Evolutionary conservation across 805 yeast genomes (phyloP).

Genomic region (Metschnikowia kofuensis): DNA sequence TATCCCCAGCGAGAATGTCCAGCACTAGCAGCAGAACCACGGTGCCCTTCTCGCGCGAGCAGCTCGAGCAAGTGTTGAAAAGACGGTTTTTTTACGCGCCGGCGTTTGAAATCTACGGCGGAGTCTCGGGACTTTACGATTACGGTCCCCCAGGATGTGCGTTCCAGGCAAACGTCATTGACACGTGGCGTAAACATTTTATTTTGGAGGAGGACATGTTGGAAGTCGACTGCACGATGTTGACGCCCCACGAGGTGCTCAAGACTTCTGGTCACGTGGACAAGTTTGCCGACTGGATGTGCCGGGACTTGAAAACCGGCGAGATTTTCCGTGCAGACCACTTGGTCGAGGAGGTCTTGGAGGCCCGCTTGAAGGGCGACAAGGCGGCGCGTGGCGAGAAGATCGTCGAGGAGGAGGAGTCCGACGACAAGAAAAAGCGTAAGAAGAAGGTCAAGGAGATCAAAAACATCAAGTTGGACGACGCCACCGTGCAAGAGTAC

Average conservation of each 20-base stretch:
- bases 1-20: constrained; percentile 5
- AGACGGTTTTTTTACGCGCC: constrained; percentile 98
- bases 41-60: constrained; percentile 71
- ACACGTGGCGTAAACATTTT: constrained; percentile 96
- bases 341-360: constrained; percentile 95
- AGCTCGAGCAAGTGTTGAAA: constrained; percentile 84
- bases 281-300: constrained; percentile 99
- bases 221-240: constrained; percentile 97
- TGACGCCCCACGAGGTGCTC: constrained; percentile 95
- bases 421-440: constrained; percentile 68
- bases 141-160: constrained; percentile 99
- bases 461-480: constrained; percentile 88
- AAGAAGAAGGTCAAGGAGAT: constrained; percentile 84
- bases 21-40: constrained; percentile 5
- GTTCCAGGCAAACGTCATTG: constrained; percentile 91
- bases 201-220: constrained; percentile 97
- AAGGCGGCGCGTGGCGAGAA: constrained; percentile 89
- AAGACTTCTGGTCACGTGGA: constrained; percentile 99
- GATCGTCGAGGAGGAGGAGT: constrained; percentile 45
- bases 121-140: constrained; percentile 96
- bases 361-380: constrained; percentile 94
- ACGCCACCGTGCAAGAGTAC: constrained; percentile 72
- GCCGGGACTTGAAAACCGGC: constrained; percentile 91
- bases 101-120: constrained; percentile 95
- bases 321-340: constrained; percentile 99